Conservation (phyloP, 345 rosid genomes). For the Pugionium dolabratum region DNA sequence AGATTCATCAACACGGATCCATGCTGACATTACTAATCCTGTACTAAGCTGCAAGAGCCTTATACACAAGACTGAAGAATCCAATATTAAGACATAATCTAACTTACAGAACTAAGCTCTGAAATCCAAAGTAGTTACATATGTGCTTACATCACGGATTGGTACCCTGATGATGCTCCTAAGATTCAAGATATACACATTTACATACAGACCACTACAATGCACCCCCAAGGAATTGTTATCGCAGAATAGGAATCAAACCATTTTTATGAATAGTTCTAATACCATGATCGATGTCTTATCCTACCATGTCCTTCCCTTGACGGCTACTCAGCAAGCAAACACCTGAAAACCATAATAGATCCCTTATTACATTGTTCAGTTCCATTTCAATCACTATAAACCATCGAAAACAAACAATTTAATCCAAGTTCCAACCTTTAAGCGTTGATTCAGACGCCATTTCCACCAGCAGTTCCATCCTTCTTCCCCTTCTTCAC, state of each 20-base stretch:
- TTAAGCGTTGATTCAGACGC: not conserved
- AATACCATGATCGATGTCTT: not conserved
- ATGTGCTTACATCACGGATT: not conserved
- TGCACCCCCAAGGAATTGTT: not conserved
- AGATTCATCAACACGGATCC: too few species aligned
- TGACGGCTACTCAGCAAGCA: not conserved
- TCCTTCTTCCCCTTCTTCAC: conserved; percentile 7
- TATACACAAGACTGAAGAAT: not conserved
- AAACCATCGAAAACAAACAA: not conserved
- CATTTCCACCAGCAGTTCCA: conserved; percentile 1
- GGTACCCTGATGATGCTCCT: conserved; percentile 1
- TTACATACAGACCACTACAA: conserved; percentile 15
- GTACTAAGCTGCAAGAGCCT: not conserved
- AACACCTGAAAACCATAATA: conserved; percentile 12
- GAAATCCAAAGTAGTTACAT: not conserved
- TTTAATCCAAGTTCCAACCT: not conserved
- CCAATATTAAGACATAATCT: not conserved
- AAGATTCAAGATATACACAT: not conserved
- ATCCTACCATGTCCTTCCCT: not conserved
- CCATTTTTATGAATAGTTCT: not conserved
- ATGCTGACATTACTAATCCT: too few species aligned
- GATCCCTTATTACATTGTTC: not conserved
- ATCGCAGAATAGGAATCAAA: not conserved
- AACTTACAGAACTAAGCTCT: not conserved
- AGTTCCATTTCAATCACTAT: not conserved